These are phyloP conservation scores for Paraconiothyrium brasiliense DNA, from an alignment of 2,329 filamentous ascomycete genomes.

Conservation along the genomic window DNA sequence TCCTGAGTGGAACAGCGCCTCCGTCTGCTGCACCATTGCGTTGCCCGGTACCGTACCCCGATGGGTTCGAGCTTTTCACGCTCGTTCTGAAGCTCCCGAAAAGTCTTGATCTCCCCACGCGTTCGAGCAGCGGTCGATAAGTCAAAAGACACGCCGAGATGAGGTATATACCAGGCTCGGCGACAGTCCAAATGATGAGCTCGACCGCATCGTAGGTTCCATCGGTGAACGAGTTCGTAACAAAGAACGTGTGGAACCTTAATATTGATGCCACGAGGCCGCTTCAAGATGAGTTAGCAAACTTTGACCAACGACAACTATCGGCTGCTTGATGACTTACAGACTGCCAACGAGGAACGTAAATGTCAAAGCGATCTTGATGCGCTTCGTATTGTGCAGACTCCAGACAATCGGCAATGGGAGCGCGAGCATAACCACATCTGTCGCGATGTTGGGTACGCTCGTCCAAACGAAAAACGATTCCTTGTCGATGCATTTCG, in stretches of 20 bases:
- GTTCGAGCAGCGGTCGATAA: conserved; percentile 4
- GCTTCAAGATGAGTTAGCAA: not conserved
- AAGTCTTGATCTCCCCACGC: not conserved
- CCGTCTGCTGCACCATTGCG: not conserved
- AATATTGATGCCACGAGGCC: conserved; percentile 1
- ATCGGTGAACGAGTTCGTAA: conserved; percentile 7
- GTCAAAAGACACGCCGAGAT: conserved; percentile 6
- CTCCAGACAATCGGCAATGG: conserved; percentile 8
- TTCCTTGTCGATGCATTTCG: conserved; percentile 6
- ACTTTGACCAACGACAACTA: not conserved
- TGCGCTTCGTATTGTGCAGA: conserved; percentile 6
- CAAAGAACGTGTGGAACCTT: conserved; percentile 6
- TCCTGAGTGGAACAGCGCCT: conserved; percentile 1
- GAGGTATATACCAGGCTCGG: conserved; percentile 3
- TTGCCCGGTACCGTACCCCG: not conserved
- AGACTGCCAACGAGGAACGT: conserved; percentile 9
- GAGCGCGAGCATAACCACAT: conserved; percentile 6
- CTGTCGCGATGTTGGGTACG: conserved; percentile 5
- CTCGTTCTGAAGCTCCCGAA: conserved; percentile 2
- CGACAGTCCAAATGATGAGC: conserved; percentile 6
- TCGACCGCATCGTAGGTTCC: conserved; percentile 10
- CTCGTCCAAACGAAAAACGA: conserved; percentile 6
- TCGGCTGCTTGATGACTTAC: not conserved
- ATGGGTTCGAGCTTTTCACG: not conserved
- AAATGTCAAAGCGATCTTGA: conserved; percentile 4